A percentile compares a stretch with the other conserved stretches of the same genome.
phyloP scores from a whole-genome alignment of 345 rosid genomes.

The Eucalyptus lansdowneana region DNA sequence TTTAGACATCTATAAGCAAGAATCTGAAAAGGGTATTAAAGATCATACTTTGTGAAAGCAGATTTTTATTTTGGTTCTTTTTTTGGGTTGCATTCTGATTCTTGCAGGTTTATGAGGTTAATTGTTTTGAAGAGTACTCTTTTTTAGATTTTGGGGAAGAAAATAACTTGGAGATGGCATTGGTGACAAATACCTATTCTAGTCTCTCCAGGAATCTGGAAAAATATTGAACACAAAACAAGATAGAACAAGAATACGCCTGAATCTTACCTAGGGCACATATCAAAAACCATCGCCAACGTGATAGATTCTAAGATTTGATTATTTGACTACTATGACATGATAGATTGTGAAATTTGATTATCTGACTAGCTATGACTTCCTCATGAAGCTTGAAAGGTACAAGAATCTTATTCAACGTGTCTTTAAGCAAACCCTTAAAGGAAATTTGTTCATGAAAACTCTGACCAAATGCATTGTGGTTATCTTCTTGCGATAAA shows the following conservation, averaged over 20 bases:
- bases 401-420: not conserved
- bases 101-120: not conserved
- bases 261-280: not conserved
- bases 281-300: not conserved
- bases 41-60: not conserved
- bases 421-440: not conserved
- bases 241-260: not conserved
- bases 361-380: not conserved
- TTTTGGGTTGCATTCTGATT: not conserved
- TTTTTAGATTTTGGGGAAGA: not conserved
- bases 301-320: not conserved
- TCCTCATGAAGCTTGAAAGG: not conserved
- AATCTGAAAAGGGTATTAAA: not conserved
- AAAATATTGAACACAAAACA: not conserved
- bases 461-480: not conserved
- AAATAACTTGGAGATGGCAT: not conserved
- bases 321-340: not conserved
- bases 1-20: not conserved
- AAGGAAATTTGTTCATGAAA: not conserved
- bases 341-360: not conserved
- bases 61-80: not conserved
- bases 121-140: not conserved
- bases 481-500: not conserved
- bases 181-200: not conserved
- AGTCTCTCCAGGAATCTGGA: not conserved